Conservation (phyloP, 1,284 basidiomycete genomes). For the Apiotrichum sp. region DNA sequence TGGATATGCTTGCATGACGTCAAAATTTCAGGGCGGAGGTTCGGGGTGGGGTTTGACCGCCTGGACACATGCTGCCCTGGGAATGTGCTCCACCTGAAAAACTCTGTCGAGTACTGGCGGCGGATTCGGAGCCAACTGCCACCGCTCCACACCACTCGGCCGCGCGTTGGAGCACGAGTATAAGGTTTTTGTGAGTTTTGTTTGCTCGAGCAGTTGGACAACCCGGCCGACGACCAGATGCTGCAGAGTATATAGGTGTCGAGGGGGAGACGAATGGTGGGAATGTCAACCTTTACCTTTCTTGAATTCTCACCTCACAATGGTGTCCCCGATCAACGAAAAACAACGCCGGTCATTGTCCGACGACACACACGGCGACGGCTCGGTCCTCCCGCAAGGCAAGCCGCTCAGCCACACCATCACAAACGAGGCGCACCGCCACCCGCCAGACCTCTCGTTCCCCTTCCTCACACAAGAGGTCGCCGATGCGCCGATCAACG, state of each 20-base stretch:
- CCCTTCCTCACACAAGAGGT: constrained; percentile 28
- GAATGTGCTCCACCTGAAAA: no score
- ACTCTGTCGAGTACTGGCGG: not conserved
- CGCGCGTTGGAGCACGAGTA: not conserved
- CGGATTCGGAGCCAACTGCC: not conserved
- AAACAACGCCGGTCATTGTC: not conserved
- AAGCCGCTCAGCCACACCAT: not conserved
- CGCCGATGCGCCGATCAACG: constrained; percentile 16
- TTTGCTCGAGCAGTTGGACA: not conserved
- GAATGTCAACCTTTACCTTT: not conserved
- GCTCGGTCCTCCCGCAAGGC: no score
- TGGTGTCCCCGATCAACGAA: not conserved
- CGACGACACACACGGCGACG: not conserved
- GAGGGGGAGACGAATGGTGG: not conserved
- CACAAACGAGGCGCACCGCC: constrained; percentile 1
- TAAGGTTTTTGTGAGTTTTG: no score
- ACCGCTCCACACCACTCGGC: not conserved
- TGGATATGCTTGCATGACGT: not conserved
- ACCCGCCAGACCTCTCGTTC: constrained; percentile 25
- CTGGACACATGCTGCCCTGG: not conserved
- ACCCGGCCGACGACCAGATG: no score
- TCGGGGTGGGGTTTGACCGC: constrained; percentile 1
- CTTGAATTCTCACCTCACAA: not conserved
- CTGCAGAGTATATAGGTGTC: not conserved
- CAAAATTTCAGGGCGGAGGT: not conserved